A percentile compares a stretch with the other conserved stretches of the same genome.
Evolutionary conservation across 2,329 filamentous ascomycete species (phyloP).

Genomic region (Nemania serpens): DNA sequence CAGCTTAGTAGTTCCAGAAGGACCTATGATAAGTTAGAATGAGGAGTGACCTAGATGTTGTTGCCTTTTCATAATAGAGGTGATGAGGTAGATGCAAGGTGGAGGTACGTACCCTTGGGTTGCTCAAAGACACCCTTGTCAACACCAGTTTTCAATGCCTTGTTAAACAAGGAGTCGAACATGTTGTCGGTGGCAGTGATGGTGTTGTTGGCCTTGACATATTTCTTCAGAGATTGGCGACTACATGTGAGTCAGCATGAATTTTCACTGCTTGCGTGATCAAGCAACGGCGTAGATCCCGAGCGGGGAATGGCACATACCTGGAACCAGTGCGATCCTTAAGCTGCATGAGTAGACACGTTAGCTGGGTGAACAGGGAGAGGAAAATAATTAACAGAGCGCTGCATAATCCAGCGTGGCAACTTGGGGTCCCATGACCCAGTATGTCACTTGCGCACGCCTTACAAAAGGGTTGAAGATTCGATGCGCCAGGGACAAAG

Average conservation of each 20-base stretch:
- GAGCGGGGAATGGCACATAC: constrained; percentile 37
- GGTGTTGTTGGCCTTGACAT: constrained; percentile 46
- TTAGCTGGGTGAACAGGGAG: constrained; percentile 4
- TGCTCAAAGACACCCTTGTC: constrained; percentile 86
- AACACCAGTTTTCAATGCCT: constrained; percentile 73
- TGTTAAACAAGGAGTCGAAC: constrained; percentile 71
- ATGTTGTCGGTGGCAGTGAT: constrained; percentile 52
- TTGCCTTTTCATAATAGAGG: neutral
- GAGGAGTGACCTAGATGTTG: neutral
- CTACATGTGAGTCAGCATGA: constrained; percentile 44
- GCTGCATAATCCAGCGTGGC: constrained; percentile 8
- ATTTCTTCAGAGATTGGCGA: constrained; percentile 66
- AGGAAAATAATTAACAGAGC: neutral
- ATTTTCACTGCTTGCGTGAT: constrained; percentile 17
- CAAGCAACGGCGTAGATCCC: neutral
- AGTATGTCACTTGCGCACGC: constrained; percentile 18
- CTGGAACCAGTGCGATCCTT: constrained; percentile 67
- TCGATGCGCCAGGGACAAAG: constrained; percentile 46
- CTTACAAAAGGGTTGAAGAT: constrained; percentile 33
- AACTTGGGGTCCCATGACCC: neutral
- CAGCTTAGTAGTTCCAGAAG: constrained; percentile 90
- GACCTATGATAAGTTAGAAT: constrained; percentile 55
- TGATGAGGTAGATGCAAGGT: neutral
- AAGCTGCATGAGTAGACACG: constrained; percentile 48
- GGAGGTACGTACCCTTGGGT: constrained; percentile 74